Base-by-base conservation (phyloP, 2,329 filamentous ascomycete species). In the Elsinoe arachidis region DNA sequence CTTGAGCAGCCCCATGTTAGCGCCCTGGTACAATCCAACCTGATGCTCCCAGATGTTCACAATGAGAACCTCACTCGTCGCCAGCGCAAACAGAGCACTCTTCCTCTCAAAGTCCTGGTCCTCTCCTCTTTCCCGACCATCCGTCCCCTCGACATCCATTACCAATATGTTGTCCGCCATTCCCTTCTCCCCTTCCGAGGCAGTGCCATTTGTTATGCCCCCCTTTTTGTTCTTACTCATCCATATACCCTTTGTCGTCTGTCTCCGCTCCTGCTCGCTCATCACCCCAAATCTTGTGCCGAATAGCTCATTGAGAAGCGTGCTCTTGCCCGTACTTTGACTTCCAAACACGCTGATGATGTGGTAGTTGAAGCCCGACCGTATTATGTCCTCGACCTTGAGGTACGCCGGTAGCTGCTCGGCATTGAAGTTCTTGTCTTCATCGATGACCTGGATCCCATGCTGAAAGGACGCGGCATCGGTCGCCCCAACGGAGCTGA, bases 31-130 rank as follows among this genome's bases (percentile, higher is more conserved):
- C 71, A 99, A 73, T 49, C 93, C 93, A 61, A 99, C 93, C 74
- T 99, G 93, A 72, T 96, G 92, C 74, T 99, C 93, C 93, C 93
- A 99, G 64, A 99, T 95, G 70, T 99, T 99, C 73, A 99, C 87
- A 69, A 99, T 95, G 65, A 99, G 80, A 55, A 99, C 92, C 76
- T 99, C 93, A 71, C 92, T 97, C 15, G 93, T 99, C 52, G 93
- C 93, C 67, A 99, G 81, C 54, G 93, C 93, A 74, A 99, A 99
- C 17, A 99, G 81, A 21, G 93, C 93, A 72, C 91, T 96, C 78
- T 99, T 99, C 68, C 93, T 83, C 80, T 99, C 93, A 72, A 99
- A 99, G 70, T 99, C 93, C 73, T 99, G 93, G 70, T 99, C 93
- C 73, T 99, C 93, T 62, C 93, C 93, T 63, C 93, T 82, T 76